phyloP scores from a whole-genome alignment of 2,329 filamentous ascomycete genomes.

The Alternaria ethzedia region DNA sequence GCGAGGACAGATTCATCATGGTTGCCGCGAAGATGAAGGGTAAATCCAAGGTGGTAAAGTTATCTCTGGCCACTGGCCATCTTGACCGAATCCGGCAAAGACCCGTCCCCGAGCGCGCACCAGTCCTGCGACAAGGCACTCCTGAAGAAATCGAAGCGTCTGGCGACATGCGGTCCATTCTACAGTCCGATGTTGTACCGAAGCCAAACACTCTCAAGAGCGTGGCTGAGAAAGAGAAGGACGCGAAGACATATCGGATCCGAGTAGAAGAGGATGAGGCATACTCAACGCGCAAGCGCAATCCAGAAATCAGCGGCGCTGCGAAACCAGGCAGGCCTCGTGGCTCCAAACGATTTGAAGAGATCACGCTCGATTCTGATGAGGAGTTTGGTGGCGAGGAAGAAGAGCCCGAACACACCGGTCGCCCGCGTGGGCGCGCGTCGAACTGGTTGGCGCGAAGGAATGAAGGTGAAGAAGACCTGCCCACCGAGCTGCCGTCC shows the following conservation, averaged over 20 bases:
- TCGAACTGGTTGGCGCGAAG: conserved; percentile 53
- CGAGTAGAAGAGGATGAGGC: conserved; percentile 51
- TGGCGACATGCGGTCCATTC: conserved; percentile 34
- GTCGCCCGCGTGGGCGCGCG: conserved; percentile 30
- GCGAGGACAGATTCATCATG: conserved; percentile 54
- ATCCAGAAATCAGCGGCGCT: conserved; percentile 29
- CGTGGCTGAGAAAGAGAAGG: conserved; percentile 37
- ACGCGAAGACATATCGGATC: conserved; percentile 42
- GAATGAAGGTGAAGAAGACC: conserved; percentile 50
- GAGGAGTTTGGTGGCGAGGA: conserved; percentile 46
- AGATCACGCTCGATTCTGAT: conserved; percentile 55
- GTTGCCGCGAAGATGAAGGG: conserved; percentile 54
- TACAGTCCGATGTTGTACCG: conserved; percentile 47
- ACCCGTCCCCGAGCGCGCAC: conserved; percentile 34
- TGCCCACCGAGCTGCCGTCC: conserved; percentile 53
- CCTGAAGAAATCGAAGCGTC: conserved; percentile 33
- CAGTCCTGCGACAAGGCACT: conserved; percentile 21
- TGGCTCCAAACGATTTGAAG: conserved; percentile 49
- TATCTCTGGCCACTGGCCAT: conserved; percentile 46
- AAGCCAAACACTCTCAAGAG: conserved; percentile 18
- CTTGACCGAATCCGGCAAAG: conserved; percentile 47
- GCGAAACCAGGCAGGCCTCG: conserved; percentile 30
- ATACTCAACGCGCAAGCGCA: conserved; percentile 43
- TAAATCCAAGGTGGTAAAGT: conserved; percentile 53
- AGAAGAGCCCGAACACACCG: conserved; percentile 18